Percentiles rank a stretch among this genome's conserved stretches.
Evolutionary conservation across 2,329 filamentous ascomycete genomes (phyloP).

Genomic region (Plenodomus lindquistii): DNA sequence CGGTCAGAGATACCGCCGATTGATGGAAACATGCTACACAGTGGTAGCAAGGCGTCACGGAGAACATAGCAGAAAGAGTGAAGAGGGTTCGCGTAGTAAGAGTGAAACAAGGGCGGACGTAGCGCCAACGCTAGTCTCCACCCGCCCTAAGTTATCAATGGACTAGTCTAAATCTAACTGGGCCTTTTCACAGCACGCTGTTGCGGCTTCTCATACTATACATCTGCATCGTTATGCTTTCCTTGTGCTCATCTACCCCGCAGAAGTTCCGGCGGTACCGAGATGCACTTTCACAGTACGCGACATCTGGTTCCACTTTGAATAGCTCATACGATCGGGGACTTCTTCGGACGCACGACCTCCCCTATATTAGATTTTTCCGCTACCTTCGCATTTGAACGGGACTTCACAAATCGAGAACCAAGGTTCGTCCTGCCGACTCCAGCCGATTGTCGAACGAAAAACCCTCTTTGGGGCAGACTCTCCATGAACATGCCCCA

Average conservation of each 20-base stretch:
- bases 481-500: constrained; percentile 17
- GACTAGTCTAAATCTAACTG: neutral
- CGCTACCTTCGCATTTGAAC: neutral
- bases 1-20: constrained; percentile 9
- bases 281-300: neutral
- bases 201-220: neutral
- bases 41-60: neutral
- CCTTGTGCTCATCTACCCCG: neutral
- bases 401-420: neutral
- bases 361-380: neutral
- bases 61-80: constrained; percentile 6
- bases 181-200: neutral
- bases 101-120: constrained; percentile 1
- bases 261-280: neutral
- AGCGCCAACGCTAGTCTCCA: constrained; percentile 1
- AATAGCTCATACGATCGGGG: neutral
- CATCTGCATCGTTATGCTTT: neutral
- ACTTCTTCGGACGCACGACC: neutral
- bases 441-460: neutral
- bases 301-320: neutral
- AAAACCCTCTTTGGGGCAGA: constrained; percentile 9
- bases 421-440: neutral
- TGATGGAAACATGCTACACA: constrained; percentile 21
- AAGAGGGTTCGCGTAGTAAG: constrained; percentile 1
- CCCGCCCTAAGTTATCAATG: neutral